phyloP scores from a whole-genome alignment of 2,329 filamentous ascomycete species.

The Orbilia quercus region DNA sequence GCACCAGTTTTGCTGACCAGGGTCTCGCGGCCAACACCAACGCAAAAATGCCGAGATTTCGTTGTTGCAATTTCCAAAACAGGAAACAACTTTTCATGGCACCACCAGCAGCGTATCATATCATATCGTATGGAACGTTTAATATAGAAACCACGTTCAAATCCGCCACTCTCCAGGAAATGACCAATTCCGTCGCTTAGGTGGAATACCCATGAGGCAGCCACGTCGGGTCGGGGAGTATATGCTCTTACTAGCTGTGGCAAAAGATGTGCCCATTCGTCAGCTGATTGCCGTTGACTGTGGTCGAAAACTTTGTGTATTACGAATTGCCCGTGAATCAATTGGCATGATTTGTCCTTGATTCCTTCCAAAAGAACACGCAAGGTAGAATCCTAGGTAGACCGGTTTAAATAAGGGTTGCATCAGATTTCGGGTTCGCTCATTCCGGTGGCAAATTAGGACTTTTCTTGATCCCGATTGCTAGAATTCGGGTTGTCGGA shows the following conservation, averaged over 20 bases:
- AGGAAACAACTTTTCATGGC: constrained; percentile 47
- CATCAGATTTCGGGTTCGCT: constrained; percentile 11
- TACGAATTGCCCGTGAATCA: constrained; percentile 21
- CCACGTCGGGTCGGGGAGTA: background rate
- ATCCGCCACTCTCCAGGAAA: constrained; percentile 39
- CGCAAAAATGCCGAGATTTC: constrained; percentile 9
- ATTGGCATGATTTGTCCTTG: background rate
- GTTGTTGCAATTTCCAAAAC: constrained; percentile 56
- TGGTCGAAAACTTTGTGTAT: constrained; percentile 9
- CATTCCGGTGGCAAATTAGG: constrained; percentile 32
- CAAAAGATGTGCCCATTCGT: constrained; percentile 35
- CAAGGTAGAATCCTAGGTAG: constrained; percentile 10
- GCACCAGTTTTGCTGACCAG: constrained; percentile 6
- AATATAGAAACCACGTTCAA: too few species aligned
- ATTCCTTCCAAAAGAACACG: background rate
- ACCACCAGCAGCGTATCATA: constrained; percentile 23
- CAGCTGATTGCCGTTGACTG: constrained; percentile 14
- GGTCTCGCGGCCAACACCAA: constrained; percentile 50
- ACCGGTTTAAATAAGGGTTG: background rate
- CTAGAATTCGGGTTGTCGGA: constrained; percentile 10
- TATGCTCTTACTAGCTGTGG: constrained; percentile 21
- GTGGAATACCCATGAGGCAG: constrained; percentile 1
- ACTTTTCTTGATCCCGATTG: background rate
- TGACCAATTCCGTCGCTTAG: constrained; percentile 10
- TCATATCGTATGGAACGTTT: constrained; percentile 12